These are phyloP conservation scores for Pelargonium citronellum DNA, from an alignment of 441 rosid genomes.

Conservation along the genomic window DNA sequence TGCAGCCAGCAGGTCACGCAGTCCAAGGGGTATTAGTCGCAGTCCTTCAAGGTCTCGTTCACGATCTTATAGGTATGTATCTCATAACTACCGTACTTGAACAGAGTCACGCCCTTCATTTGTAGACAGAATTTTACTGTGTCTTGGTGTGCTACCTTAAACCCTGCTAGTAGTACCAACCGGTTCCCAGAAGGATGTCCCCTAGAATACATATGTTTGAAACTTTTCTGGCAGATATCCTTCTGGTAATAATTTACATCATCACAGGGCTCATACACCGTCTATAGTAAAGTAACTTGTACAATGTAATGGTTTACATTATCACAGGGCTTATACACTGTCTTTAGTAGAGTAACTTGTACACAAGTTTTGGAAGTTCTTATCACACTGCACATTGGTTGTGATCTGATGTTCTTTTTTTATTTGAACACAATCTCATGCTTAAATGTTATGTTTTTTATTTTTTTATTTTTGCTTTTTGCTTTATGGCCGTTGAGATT, in stretches of 20 bases:
- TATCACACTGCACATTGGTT: neutral
- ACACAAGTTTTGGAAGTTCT: neutral
- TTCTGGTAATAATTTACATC: too few species aligned
- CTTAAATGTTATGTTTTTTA: neutral
- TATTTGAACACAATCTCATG: too few species aligned
- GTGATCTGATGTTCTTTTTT: neutral
- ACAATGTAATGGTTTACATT: neutral
- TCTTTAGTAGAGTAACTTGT: neutral
- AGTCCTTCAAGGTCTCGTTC: constrained; percentile 48
- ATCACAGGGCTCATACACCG: too few species aligned
- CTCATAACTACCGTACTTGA: neutral
- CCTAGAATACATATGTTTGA: too few species aligned
- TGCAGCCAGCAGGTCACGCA: constrained; percentile 39
- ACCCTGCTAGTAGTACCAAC: too few species aligned
- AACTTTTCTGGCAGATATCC: too few species aligned
- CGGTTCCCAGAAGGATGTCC: too few species aligned
- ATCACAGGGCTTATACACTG: neutral
- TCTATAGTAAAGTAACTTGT: neutral
- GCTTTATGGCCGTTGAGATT: too few species aligned
- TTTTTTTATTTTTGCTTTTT: too few species aligned
- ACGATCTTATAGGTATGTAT: constrained; percentile 43
- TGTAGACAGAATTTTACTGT: too few species aligned
- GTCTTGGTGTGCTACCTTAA: too few species aligned
- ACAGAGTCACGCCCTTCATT: neutral
- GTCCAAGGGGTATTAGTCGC: constrained; percentile 33